Base-by-base conservation (phyloP, 2,329 filamentous ascomycete genomes). In the Hymenoscyphus repandus region DNA sequence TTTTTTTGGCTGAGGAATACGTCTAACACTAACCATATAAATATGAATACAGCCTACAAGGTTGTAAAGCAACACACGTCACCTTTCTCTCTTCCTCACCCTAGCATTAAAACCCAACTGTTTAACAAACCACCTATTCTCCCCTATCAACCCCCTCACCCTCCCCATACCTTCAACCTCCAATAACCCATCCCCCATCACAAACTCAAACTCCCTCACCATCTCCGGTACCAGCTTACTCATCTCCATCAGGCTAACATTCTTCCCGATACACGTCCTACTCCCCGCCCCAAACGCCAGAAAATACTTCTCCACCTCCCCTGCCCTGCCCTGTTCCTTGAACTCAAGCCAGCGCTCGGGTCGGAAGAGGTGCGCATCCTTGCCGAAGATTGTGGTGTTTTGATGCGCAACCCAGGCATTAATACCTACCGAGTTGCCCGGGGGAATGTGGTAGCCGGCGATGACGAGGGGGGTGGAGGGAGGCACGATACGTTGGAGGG, bases 401-500 rank as follows among this genome's bases (percentile, higher is more conserved):
- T 71, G 67, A 58, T 78, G 72, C 5, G 69, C 66, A 15, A 74
- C 64, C 67, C 72, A 72, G 22, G 65, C 55, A 45, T 72, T 74
- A 45, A 74, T 64, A 1, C 73, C 73, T 6, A 76, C 68, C 0
- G 66, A 62, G 0, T 67, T 65, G 3, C 73, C 72, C 2, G 62
- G 64, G 0, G 72, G 70, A 47, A 78, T 70, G 50, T 65, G 69
- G 6, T 62, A 66, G 39, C 69, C 68, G 2, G 66, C 64, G 5
- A 79, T 66, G 9, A 69, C 66, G 0, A 67, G 65, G 5, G 66
- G 65, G 20, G 27, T 6, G 15, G 9, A 18, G 27, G 13, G 7
- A 3, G 75, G 73, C 0, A 78, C 74, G 0, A 70, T 66, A 5
- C 76, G 67, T 58, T 72, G 72, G n/a, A 78, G 61, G 1, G 74